Evolutionary conservation across 495 filamentous ascomycete species (phyloP), one percentile per base, ranked within the genome.

Genomic region (Collariella sp.): DNA sequence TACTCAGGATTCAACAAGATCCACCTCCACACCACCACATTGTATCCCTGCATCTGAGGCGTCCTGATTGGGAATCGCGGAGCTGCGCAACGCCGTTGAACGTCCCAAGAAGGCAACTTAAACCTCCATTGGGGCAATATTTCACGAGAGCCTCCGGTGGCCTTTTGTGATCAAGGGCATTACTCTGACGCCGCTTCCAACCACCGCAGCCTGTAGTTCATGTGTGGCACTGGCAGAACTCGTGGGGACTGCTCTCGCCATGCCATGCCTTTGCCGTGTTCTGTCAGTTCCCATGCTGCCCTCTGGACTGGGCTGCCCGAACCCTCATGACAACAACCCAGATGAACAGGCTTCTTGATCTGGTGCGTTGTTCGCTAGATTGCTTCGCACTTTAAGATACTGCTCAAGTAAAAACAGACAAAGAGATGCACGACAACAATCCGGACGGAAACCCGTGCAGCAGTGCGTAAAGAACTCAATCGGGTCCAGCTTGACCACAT

Each of bases 331-430:
- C 52, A 19, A 65, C 64, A 47, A 52, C 60, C 9, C 60, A 64
- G 53, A 48, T 51, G 13, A 57, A 61, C 26, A 56, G 43, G 71
- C 54, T 83, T 80, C 56, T 66, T 83, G 23, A 78, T 83, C 52
- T 83, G 80, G 80, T 80, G 81, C 33, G 79, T 78, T 55, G 75
- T 74, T 56, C 79, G 81, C 41, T 83, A 80, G 81, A 74, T 83
- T 57, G 81, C 82, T 42, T 76, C 79, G 42, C 82, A 85, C 56
- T 73, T 85, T 44, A 81, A 84, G 69, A 67, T 66, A n/a, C 67
- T 84, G 46, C 68, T 84, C 11, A 78, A 81, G 64, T n/a, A n/a
- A 69, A 67, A 48, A 79, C 84, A 63, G 80, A 78, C 60, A 82
- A 83, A 68, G 74, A 82, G 58, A 78, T 81, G 38, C 64, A 72